Conservation (phyloP, 768 basidiomycete species). For the Clitopilus passeckerianus region DNA sequence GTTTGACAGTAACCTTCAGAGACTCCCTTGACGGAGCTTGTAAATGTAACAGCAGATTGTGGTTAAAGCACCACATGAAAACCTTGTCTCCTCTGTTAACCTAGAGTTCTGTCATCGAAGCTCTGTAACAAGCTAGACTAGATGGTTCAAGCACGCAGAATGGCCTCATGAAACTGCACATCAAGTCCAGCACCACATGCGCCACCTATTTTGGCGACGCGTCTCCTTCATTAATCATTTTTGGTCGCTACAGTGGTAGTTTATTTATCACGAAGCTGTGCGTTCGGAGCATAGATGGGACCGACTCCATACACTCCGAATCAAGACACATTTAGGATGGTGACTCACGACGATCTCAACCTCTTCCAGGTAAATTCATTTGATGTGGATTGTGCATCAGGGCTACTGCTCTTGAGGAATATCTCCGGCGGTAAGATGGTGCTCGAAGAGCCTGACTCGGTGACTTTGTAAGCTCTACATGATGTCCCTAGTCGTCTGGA, state of each 20-base stretch:
- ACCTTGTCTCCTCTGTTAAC: too few relatives aligned
- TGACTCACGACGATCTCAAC: not conserved
- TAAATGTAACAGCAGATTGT: too few relatives aligned
- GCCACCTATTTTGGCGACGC: not conserved
- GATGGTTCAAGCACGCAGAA: too few relatives aligned
- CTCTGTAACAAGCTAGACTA: too few relatives aligned
- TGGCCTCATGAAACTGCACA: not conserved
- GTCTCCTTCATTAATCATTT: not conserved
- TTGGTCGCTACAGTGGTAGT: not conserved
- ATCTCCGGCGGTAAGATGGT: not conserved
- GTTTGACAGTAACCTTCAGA: too few relatives aligned
- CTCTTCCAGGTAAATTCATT: not conserved
- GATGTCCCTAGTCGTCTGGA: not conserved
- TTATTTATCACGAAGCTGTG: too few relatives aligned
- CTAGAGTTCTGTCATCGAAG: too few relatives aligned
- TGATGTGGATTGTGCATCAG: not conserved
- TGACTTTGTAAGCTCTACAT: not conserved
- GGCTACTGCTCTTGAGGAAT: not conserved
- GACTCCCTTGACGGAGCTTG: too few relatives aligned
- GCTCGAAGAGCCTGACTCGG: not conserved
- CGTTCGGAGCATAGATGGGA: not conserved
- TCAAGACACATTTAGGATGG: not conserved
- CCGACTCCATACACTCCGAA: not conserved
- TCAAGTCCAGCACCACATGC: not conserved
- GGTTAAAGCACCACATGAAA: too few relatives aligned